Conservation (phyloP, 805 yeast genomes). For the Priceomyces medius region DNA sequence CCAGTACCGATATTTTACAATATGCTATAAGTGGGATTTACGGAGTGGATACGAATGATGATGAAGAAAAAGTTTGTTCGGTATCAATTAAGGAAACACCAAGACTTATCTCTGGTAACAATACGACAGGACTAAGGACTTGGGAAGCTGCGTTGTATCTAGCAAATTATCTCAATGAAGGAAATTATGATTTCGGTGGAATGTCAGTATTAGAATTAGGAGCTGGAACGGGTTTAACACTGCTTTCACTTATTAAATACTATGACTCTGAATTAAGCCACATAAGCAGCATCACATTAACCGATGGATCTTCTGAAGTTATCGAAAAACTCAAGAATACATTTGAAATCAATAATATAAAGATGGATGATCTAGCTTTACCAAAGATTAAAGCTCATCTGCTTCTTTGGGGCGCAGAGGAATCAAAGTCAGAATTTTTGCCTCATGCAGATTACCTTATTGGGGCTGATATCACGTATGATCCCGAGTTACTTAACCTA, state of each 20-base stretch:
- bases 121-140: slow-evolving; percentile 86
- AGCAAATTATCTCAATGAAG: slow-evolving; percentile 45
- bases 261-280: slow-evolving; percentile 10
- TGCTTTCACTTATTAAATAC: slow-evolving; percentile 44
- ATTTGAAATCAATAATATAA: slow-evolving; percentile 43
- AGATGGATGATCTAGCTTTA: neutral
- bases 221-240: slow-evolving; percentile 84
- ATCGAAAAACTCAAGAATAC: slow-evolving; percentile 48
- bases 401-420: slow-evolving; percentile 57
- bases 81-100: slow-evolving; percentile 58
- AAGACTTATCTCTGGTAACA: slow-evolving; percentile 62
- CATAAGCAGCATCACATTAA: slow-evolving; percentile 39
- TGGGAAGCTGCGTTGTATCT: slow-evolving; percentile 90
- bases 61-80: slow-evolving; percentile 13
- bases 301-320: slow-evolving; percentile 67
- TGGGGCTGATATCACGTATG: slow-evolving; percentile 92
- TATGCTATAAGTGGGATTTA: slow-evolving; percentile 28
- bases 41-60: slow-evolving; percentile 10
- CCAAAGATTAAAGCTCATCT: slow-evolving; percentile 25
- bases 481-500: slow-evolving; percentile 54
- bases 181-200: slow-evolving; percentile 16
- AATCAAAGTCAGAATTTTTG: slow-evolving; percentile 25
- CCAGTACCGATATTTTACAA: slow-evolving; percentile 37
- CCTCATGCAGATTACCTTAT: slow-evolving; percentile 54
- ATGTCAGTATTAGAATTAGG: slow-evolving; percentile 68